Conservation (phyloP, 2,329 filamentous ascomycete species). For the Elsinoe australis region DNA sequence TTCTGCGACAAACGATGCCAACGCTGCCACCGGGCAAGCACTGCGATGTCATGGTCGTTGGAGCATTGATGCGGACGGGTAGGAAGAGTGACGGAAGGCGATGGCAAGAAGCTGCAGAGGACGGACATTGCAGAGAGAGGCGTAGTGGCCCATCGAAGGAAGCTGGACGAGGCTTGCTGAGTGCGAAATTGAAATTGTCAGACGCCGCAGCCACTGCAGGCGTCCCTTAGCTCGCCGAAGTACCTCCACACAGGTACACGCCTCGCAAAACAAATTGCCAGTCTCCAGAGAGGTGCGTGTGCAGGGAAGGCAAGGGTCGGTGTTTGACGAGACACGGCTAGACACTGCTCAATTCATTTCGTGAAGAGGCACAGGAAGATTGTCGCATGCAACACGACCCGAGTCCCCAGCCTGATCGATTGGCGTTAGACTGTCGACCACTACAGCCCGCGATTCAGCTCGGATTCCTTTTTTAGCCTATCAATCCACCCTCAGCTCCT, state of each 20-base stretch:
- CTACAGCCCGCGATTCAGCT: too few relatives aligned
- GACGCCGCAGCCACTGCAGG: constrained; percentile 7
- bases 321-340: constrained; percentile 10
- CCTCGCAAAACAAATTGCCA: neutral
- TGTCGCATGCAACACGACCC: neutral
- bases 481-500: neutral
- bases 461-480: constrained; percentile 16
- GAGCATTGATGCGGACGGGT: constrained; percentile 7
- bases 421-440: constrained; percentile 7
- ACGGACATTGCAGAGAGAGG: neutral
- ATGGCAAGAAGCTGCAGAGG: too few relatives aligned
- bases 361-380: neutral
- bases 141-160: too few relatives aligned
- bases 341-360: neutral
- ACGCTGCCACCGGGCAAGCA: neutral
- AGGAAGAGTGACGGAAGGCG: too few relatives aligned
- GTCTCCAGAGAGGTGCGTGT: neutral
- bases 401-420: too few relatives aligned
- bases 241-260: constrained; percentile 3
- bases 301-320: constrained; percentile 6
- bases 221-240: constrained; percentile 2
- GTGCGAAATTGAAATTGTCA: constrained; percentile 16
- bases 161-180: too few relatives aligned
- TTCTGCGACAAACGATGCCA: neutral
- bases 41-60: too few relatives aligned